A percentile compares a stretch with the other conserved stretches of the same genome.
phyloP scores from a whole-genome alignment of 306 rosid genomes.

The Dalbergia cultrata region DNA sequence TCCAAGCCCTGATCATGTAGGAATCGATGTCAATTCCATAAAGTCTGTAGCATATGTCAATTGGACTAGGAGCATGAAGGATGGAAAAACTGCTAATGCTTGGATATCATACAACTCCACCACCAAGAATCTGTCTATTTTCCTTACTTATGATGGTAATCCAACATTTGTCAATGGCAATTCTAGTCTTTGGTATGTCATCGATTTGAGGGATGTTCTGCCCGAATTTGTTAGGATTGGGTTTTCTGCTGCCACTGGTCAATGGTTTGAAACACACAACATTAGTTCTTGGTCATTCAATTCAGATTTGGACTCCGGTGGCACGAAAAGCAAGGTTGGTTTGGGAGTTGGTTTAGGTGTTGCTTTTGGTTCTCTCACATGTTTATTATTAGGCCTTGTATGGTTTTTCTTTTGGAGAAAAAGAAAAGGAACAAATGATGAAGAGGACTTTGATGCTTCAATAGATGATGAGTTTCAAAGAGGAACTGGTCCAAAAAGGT shows the following conservation, averaged over 20 bases:
- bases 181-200: slow-evolving; percentile 52
- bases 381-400: slow-evolving; percentile 51
- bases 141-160: slow-evolving; percentile 59
- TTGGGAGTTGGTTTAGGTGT: slow-evolving; percentile 49
- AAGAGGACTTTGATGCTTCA: slow-evolving; percentile 48
- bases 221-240: slow-evolving; percentile 74
- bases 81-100: slow-evolving; percentile 61
- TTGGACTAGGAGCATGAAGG: slow-evolving; percentile 65
- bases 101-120: slow-evolving; percentile 73
- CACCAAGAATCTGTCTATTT: slow-evolving; percentile 65
- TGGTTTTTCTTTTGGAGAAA: slow-evolving; percentile 61
- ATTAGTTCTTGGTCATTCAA: slow-evolving; percentile 75
- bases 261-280: slow-evolving; percentile 62
- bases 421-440: background rate
- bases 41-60: slow-evolving; percentile 47
- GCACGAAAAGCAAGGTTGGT: slow-evolving; percentile 30
- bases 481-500: slow-evolving; percentile 74
- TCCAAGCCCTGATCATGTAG: slow-evolving; percentile 65
- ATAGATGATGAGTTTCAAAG: slow-evolving; percentile 72
- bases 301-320: slow-evolving; percentile 57
- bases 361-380: slow-evolving; percentile 49
- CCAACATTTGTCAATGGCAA: slow-evolving; percentile 48
- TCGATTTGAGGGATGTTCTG: slow-evolving; percentile 69
- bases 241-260: slow-evolving; percentile 81
- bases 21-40: slow-evolving; percentile 76